Percentiles rank a stretch among this genome's conserved stretches.
Evolutionary conservation across 306 rosid genomes (phyloP).

Genomic region (Quercus robur): DNA sequence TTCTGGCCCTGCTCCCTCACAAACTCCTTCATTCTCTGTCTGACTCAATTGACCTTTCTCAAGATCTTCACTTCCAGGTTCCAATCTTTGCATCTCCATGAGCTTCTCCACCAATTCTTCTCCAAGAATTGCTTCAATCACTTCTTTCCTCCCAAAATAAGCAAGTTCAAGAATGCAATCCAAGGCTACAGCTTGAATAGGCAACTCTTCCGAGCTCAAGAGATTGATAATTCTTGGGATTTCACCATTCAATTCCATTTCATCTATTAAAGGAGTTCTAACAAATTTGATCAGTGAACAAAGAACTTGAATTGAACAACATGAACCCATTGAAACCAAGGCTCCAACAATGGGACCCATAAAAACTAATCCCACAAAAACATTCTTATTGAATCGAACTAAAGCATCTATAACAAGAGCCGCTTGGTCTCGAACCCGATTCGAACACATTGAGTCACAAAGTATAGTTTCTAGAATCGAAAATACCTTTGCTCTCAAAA

Average conservation of each 20-base stretch:
- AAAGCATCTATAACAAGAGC: conserved; percentile 40
- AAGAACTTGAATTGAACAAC: conserved; percentile 39
- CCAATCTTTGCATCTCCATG: conserved; percentile 51
- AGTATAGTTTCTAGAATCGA: conserved; percentile 31
- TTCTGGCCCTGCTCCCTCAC: conserved; percentile 1
- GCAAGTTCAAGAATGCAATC: conserved; percentile 52
- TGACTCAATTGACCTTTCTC: not conserved
- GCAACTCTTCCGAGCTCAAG: conserved; percentile 20
- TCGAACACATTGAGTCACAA: conserved; percentile 25
- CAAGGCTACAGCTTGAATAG: conserved; percentile 35
- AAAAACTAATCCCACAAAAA: conserved; percentile 65
- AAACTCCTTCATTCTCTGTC: too few relatives aligned
- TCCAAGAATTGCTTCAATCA: conserved; percentile 44
- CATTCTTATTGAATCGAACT: conserved; percentile 59
- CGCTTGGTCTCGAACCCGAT: conserved; percentile 42
- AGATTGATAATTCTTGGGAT: conserved; percentile 34
- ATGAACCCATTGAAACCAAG: conserved; percentile 32
- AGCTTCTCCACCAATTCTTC: conserved; percentile 41
- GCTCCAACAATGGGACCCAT: conserved; percentile 60
- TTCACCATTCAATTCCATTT: conserved; percentile 34
- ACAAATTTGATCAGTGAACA: conserved; percentile 37
- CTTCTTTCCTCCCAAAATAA: conserved; percentile 53
- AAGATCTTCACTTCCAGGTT: not conserved
- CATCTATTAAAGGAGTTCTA: conserved; percentile 55
- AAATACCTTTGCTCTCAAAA: conserved; percentile 40